Percentiles rank a stretch among this genome's conserved stretches.
These are phyloP conservation scores for Scedosporium dehoogii DNA, from an alignment of 2,329 filamentous ascomycete species.

Conservation along the genomic window DNA sequence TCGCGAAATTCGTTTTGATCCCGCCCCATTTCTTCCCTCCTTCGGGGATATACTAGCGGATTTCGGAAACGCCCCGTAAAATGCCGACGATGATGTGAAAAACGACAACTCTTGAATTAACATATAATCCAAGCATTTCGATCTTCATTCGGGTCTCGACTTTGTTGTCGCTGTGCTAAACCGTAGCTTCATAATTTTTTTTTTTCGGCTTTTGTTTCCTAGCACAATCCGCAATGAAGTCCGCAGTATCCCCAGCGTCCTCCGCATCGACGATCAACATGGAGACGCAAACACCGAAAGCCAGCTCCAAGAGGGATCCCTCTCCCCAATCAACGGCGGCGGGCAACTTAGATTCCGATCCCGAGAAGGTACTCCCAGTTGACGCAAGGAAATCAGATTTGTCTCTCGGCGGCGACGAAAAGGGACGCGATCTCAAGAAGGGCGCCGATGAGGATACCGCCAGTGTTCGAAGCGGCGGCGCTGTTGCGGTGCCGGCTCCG, in stretches of 20 bases:
- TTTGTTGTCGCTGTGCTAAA: no score
- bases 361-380: neutral
- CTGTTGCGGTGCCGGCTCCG: constrained; percentile 15
- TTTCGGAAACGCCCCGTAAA: no score
- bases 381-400: neutral
- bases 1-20: no score
- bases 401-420: neutral
- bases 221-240: neutral
- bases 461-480: neutral
- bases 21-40: no score
- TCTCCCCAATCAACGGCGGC: neutral
- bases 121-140: no score
- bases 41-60: no score
- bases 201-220: neutral
- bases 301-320: neutral
- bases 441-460: neutral
- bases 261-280: neutral
- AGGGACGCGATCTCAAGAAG: neutral
- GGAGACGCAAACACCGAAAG: neutral
- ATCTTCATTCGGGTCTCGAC: no score
- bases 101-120: no score
- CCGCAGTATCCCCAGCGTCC: neutral
- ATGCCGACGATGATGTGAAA: no score
- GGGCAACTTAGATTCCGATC: neutral
- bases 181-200: no score